phyloP scores from a whole-genome alignment of 2,329 filamentous ascomycete genomes.

The Coniosporium tulheliwenetii region DNA sequence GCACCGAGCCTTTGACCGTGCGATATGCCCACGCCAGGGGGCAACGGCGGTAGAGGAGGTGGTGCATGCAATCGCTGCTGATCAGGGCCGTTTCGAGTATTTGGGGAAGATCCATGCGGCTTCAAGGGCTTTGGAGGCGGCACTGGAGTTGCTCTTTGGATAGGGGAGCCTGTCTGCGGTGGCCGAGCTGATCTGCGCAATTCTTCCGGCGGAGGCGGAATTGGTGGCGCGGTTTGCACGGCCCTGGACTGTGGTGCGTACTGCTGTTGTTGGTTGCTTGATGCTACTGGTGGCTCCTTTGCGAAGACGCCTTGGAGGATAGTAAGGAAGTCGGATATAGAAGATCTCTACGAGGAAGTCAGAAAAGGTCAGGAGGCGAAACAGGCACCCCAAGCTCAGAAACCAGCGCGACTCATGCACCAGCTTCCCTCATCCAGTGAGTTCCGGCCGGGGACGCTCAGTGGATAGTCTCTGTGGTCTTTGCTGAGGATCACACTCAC shows the following conservation, averaged over 20 bases:
- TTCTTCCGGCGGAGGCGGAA: slow-evolving; percentile 59
- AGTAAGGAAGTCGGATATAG: slow-evolving; percentile 64
- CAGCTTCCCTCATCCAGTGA: no score
- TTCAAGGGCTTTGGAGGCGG: slow-evolving; percentile 37
- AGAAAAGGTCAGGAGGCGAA: no score
- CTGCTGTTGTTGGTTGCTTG: slow-evolving; percentile 34
- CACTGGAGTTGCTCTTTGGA: slow-evolving; percentile 25
- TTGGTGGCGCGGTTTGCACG: slow-evolving; percentile 41
- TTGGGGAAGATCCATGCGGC: neutral
- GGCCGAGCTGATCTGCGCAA: slow-evolving; percentile 16
- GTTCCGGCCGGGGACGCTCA: no score
- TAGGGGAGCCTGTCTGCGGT: slow-evolving; percentile 17
- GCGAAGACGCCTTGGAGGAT: slow-evolving; percentile 79
- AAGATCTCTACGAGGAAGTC: slow-evolving; percentile 48
- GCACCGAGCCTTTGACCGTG: neutral
- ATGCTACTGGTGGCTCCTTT: slow-evolving; percentile 83
- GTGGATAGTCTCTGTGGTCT: no score
- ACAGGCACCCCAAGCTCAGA: no score
- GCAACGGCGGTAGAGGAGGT: slow-evolving; percentile 12
- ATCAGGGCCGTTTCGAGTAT: neutral
- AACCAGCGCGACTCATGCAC: no score
- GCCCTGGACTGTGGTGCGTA: slow-evolving; percentile 15
- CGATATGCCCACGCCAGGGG: neutral
- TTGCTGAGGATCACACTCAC: slow-evolving; percentile 35
- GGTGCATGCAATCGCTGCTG: slow-evolving; percentile 14